Evolutionary conservation across 192 early-diverging fungal species (phyloP).

Genomic region (Backusella circina): DNA sequence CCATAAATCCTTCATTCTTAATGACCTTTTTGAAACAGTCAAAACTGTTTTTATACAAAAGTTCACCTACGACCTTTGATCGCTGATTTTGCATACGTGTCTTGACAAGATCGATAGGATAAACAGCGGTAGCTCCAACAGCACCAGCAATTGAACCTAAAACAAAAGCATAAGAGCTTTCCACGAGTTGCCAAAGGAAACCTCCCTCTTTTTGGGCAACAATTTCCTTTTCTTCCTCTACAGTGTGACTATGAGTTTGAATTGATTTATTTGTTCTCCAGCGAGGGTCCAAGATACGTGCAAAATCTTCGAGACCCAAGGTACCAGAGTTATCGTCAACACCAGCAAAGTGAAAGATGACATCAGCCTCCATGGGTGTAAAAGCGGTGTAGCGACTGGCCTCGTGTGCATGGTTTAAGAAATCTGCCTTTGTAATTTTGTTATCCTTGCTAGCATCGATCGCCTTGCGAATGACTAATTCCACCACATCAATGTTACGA

Average conservation of each 20-base stretch:
- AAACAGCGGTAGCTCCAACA: conserved; percentile 91
- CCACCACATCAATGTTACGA: conserved; percentile 67
- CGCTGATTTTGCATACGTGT: conserved; percentile 99
- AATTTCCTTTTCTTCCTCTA: not conserved
- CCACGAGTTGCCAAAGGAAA: conserved; percentile 25
- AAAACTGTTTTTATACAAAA: conserved; percentile 91
- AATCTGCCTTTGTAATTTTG: conserved; percentile 60
- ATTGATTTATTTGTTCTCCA: conserved; percentile 38
- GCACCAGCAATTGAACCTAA: conserved; percentile 90
- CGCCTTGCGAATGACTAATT: conserved; percentile 55
- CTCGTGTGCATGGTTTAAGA: conserved; percentile 52
- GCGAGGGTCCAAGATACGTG: conserved; percentile 48
- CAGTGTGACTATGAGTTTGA: not conserved
- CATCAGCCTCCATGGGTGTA: conserved; percentile 74
- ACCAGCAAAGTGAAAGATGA: conserved; percentile 66
- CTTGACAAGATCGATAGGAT: conserved; percentile 98
- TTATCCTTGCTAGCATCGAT: conserved; percentile 43
- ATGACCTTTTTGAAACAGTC: conserved; percentile 97
- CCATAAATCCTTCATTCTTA: conserved; percentile 84
- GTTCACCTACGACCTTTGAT: conserved; percentile 82
- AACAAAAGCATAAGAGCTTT: conserved; percentile 50
- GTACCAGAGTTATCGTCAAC: conserved; percentile 45
- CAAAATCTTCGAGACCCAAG: conserved; percentile 46
- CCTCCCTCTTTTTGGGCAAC: conserved; percentile 15
- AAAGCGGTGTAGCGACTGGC: conserved; percentile 55